Conservation (phyloP, 139 green algal species). For the Chlorella vulgaris region DNA sequence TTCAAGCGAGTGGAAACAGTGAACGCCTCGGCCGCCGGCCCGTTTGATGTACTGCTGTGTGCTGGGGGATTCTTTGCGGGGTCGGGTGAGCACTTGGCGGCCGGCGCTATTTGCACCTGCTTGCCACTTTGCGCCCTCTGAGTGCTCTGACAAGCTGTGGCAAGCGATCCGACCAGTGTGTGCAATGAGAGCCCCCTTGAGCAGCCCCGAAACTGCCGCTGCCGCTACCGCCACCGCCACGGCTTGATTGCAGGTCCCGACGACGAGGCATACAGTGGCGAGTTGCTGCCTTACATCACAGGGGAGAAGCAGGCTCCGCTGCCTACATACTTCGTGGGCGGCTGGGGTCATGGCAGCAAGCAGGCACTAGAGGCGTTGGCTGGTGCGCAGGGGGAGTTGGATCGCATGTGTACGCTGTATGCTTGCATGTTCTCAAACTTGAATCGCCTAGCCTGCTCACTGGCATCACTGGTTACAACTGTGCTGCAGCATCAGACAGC, state of each 20-base stretch:
- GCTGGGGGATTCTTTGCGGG: constrained; percentile 62
- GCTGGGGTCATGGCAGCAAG: constrained; percentile 49
- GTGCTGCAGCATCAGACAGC: constrained; percentile 40
- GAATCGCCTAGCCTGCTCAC: background rate
- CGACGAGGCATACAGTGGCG: constrained; percentile 40
- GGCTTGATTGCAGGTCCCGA: constrained; percentile 36
- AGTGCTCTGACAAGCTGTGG: too few species aligned
- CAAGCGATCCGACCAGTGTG: too few species aligned
- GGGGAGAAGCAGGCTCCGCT: constrained; percentile 59
- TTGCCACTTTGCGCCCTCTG: background rate
- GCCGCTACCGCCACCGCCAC: background rate
- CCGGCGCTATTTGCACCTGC: background rate
- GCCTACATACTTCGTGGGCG: constrained; percentile 78
- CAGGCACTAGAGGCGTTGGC: constrained; percentile 42
- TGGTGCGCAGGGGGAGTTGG: background rate
- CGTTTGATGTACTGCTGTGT: constrained; percentile 72
- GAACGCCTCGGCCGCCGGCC: constrained; percentile 58
- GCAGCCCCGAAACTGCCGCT: too few species aligned
- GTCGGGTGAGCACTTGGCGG: constrained; percentile 35
- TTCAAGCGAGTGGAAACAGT: constrained; percentile 66
- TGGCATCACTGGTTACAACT: background rate
- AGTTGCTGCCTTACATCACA: constrained; percentile 58
- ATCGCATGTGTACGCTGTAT: background rate
- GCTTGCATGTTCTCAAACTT: background rate
- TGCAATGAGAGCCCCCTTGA: too few species aligned